Base-by-base conservation (phyloP, 148 eudicot species). In the Amaranthus cruentus region DNA sequence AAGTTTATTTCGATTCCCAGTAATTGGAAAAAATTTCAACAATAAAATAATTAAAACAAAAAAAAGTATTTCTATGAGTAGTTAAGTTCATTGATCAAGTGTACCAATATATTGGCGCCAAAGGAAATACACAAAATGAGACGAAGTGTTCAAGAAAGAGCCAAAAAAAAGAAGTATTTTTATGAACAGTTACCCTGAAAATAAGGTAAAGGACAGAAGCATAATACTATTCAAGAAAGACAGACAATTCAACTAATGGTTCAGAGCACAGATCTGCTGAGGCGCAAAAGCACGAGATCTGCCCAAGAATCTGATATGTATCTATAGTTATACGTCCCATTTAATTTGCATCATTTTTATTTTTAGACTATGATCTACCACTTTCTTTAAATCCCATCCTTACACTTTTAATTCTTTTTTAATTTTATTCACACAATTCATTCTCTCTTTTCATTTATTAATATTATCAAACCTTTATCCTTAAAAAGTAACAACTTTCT, bases 211-310 rank as follows among this genome's bases (percentile, higher is more conserved):
- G 21, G 73, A 67, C 46, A 46, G 55, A 51, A 51, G 51, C 42
- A 21, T 14, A 42, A 75, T 74, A 54, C 57, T 54, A 59, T 43
- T 62, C 47, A 62, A 46, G 54, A 69, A 28, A 51, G 81, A 73
- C 28, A 62, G 81, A 74, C 81, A 59, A 15, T 47, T 69, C 81
- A 59, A 59, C 76, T 57, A 72, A 71, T 60, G 48, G 13, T 28
- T 28, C 44, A 60, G 38, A 50, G 58, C 38, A 49, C 64, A 48
- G 68, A 60, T 71, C 56, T 66, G 64, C 66, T 72, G 75, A 55
- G 69, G 73, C 76, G 79, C 75, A 78, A 78, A 82, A 43, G 79
- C 76, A 75, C 62, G 73, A 68, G 63, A 15, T 82, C 84, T 78
- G 74, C 67, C 75, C 42, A 48, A 62, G 74, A 73, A 73, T 73